phyloP scores from a whole-genome alignment of 305 asterid genomes.

The Fraxinus floribunda region DNA sequence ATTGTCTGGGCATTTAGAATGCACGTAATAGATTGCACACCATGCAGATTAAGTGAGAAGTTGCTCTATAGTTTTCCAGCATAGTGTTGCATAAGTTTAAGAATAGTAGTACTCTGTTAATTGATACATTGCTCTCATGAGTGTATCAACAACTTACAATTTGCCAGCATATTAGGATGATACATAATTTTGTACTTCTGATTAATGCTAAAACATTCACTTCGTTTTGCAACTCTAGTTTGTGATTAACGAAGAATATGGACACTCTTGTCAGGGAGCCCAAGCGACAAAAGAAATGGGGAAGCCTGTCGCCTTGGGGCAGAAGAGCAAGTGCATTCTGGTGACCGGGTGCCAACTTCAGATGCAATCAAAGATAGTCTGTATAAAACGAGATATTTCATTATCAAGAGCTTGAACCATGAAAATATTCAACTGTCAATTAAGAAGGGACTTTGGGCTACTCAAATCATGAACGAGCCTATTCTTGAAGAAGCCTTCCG shows the following conservation, averaged over 20 bases:
- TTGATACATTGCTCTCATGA: background rate
- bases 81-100: background rate
- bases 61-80: background rate
- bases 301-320: slow-evolving; percentile 49
- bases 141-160: slow-evolving; percentile 9
- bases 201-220: slow-evolving; percentile 17
- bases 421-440: slow-evolving; percentile 77
- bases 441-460: slow-evolving; percentile 90
- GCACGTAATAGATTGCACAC: background rate
- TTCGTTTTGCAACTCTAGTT: slow-evolving; percentile 15
- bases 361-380: slow-evolving; percentile 44
- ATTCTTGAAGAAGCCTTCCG: slow-evolving; percentile 92
- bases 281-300: slow-evolving; percentile 42
- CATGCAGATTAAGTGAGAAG: background rate
- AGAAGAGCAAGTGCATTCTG: slow-evolving; percentile 44
- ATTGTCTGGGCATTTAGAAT: background rate
- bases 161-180: slow-evolving; percentile 11
- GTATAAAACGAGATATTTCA: slow-evolving; percentile 65
- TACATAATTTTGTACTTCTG: background rate
- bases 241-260: slow-evolving; percentile 21
- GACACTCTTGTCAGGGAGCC: slow-evolving; percentile 44
- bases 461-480: slow-evolving; percentile 97
- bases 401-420: slow-evolving; percentile 91
- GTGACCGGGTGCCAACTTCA: slow-evolving; percentile 51
- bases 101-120: background rate